phyloP scores from a whole-genome alignment of 169 alveolate genomes.

The Theileria luwenshuni region DNA sequence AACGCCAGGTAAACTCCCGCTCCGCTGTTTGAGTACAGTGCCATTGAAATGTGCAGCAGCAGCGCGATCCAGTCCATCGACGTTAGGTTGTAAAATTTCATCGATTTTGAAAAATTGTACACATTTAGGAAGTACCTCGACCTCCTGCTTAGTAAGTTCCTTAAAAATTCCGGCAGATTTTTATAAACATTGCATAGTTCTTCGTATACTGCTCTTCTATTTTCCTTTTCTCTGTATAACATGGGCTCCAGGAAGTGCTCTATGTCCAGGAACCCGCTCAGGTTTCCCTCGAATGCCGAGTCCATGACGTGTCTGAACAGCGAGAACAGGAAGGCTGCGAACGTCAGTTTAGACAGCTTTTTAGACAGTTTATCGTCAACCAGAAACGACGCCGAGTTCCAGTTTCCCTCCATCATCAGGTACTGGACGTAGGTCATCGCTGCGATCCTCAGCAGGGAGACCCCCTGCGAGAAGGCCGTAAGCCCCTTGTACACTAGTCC shows the following conservation, averaged over 20 bases:
- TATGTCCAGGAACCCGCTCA: constrained; percentile 40
- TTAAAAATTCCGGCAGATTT: constrained; percentile 35
- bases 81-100: constrained; percentile 15
- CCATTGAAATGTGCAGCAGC: constrained; percentile 41
- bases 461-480: constrained; percentile 15
- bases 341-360: constrained; percentile 15
- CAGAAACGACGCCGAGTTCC: constrained; percentile 59
- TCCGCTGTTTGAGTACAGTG: constrained; percentile 63
- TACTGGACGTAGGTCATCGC: constrained; percentile 35
- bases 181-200: constrained; percentile 24
- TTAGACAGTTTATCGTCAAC: constrained; percentile 27
- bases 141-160: constrained; percentile 3
- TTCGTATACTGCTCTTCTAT: constrained; percentile 24
- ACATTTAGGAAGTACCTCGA: constrained; percentile 19
- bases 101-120: constrained; percentile 10
- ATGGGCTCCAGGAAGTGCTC: constrained; percentile 48
- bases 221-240: constrained; percentile 39
- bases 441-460: constrained; percentile 30
- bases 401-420: constrained; percentile 43
- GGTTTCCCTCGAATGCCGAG: constrained; percentile 12
- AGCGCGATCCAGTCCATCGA: constrained; percentile 53
- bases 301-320: constrained; percentile 21
- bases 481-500: not conserved
- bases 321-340: constrained; percentile 11
- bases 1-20: constrained; percentile 53